Base-by-base conservation (phyloP, 768 basidiomycete genomes). In the Rossbeevera mucosa region DNA sequence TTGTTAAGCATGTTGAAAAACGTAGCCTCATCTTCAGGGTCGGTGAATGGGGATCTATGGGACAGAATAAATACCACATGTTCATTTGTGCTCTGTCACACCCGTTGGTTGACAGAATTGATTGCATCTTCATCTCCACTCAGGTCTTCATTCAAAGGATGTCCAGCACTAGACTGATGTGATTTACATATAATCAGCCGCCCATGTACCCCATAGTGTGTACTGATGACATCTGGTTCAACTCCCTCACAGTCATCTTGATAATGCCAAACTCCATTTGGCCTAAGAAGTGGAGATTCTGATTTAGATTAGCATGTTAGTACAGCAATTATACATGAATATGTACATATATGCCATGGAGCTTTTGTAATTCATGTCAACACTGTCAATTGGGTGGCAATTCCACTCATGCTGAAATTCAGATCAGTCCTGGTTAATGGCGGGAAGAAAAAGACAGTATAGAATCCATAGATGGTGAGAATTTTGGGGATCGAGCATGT, bases 341-440 rank as follows among this genome's bases (percentile, higher is more conserved):
- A 40, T 40, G 11, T 22, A 38, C 43, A 0, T 28, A 61, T n/a
- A n/a, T n/a, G n/a, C 58, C 18, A n/a, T 24, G 3, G 50, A 56
- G 18, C 50, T 54, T 44, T 60, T 53, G 21, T 54, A 30, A 8
- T 55, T 53, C 0, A 47, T 59, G 4, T 57, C 31, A 2, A 22
- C 21, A 7, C 58, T 25, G 5, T 43, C 18, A 3, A 60, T 57
- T 0, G 70, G 70, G 38, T 78, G 73, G 1, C 55, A 38, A 47
- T 78, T 78, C 76, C 76, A 78, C 2, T 70, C 56, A 0, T 50
- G 2, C 13, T 57, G 57, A 51, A 77, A 43, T 22, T 25, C 13
- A 3, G 1, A 14, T 8, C 41, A 43, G 4, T 43, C 22, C 14
- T 43, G 11, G 7, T 43, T 43, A 6, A 43, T 43, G 5, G 22